These are phyloP conservation scores for Amauroascus verrucosus DNA, from an alignment of 2,329 filamentous ascomycete genomes.

Conservation along the genomic window DNA sequence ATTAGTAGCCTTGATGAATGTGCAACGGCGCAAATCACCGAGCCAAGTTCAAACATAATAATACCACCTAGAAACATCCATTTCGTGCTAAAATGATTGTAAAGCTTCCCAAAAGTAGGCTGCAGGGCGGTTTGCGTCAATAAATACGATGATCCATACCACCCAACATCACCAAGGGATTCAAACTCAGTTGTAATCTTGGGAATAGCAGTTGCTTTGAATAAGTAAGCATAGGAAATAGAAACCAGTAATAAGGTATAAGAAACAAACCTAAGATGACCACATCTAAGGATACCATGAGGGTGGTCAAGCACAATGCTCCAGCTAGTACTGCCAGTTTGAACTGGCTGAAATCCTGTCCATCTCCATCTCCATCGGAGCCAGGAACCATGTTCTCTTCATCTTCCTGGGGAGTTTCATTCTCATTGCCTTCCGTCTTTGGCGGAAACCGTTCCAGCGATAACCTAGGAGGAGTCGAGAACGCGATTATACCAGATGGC, in stretches of 20 bases:
- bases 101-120: constrained; percentile 32
- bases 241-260: not conserved
- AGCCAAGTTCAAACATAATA: constrained; percentile 22
- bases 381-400: not conserved
- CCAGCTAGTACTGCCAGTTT: constrained; percentile 5
- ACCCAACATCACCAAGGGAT: constrained; percentile 27
- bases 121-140: constrained; percentile 22
- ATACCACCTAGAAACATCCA: constrained; percentile 24
- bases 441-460: not conserved
- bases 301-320: constrained; percentile 4
- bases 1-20: constrained; percentile 3
- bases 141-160: constrained; percentile 29
- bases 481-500: not conserved
- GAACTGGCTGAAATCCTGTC: not conserved
- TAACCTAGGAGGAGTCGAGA: not conserved
- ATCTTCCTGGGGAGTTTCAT: not conserved
- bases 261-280: constrained; percentile 7
- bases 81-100: constrained; percentile 33
- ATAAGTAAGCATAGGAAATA: not conserved
- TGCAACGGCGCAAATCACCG: constrained; percentile 18
- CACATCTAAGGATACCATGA: constrained; percentile 8
- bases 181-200: constrained; percentile 29
- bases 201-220: constrained; percentile 25
- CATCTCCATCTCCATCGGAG: not conserved
- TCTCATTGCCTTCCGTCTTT: not conserved